phyloP scores from a whole-genome alignment of 2,329 filamentous ascomycete genomes.

The Verticillium klebahnii region DNA sequence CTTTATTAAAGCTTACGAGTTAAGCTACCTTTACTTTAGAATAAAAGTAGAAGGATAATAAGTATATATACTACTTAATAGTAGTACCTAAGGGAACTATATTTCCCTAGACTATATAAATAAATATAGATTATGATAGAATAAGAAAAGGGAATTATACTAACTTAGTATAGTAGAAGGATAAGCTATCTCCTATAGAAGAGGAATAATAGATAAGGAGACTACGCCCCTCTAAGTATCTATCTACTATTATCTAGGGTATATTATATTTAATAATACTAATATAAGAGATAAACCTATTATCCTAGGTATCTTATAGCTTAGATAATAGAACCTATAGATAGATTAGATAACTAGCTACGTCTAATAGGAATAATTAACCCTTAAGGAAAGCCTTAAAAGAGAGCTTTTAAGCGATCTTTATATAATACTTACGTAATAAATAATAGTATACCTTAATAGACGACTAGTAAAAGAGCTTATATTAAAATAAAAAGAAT shows the following conservation, averaged over 20 bases:
- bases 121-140: background rate
- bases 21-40: too few species aligned
- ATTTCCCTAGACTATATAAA: background rate
- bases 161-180: background rate
- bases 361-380: background rate
- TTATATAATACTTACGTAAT: too few species aligned
- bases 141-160: background rate
- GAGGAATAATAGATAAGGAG: background rate
- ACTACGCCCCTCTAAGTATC: background rate
- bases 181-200: background rate
- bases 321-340: background rate
- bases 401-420: too few species aligned
- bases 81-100: background rate
- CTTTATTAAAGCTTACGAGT: too few species aligned
- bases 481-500: too few species aligned
- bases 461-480: too few species aligned
- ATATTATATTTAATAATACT: background rate
- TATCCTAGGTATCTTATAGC: background rate
- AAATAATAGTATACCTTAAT: too few species aligned
- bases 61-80: background rate
- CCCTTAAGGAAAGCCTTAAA: background rate
- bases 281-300: background rate
- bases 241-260: background rate
- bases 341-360: background rate
- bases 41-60: too few species aligned